Base-by-base conservation (phyloP, 148 eudicot species). In the Nepenthes gracilis region DNA sequence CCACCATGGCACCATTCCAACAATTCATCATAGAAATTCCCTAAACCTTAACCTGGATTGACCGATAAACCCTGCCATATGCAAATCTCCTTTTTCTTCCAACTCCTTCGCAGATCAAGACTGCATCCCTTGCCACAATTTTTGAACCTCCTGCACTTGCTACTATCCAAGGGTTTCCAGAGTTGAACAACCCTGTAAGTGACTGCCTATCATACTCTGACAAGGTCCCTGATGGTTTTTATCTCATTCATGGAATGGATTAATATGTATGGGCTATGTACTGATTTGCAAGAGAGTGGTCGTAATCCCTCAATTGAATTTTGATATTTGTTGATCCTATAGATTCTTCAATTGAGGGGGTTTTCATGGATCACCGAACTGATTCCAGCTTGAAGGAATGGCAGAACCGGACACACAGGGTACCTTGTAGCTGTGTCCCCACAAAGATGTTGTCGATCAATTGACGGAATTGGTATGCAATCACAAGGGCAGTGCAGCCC, bases 131-230 rank as follows among this genome's bases (percentile, higher is more conserved):
- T n/a, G n/a, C n/a, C n/a, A n/a, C n/a, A n/a, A n/a, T n/a, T n/a
- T n/a, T n/a, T n/a, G n/a, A n/a, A n/a, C n/a, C n/a, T n/a, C n/a
- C n/a, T n/a, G n/a, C n/a, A n/a, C n/a, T n/a, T n/a, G n/a, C n/a
- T n/a, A n/a, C n/a, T n/a, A n/a, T n/a, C n/a, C n/a, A n/a, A n/a
- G n/a, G n/a, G n/a, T n/a, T n/a, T n/a, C n/a, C n/a, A n/a, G n/a
- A n/a, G n/a, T n/a, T n/a, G n/a, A n/a, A n/a, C n/a, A n/a, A n/a
- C n/a, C n/a, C n/a, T n/a, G 95, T 83, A 73, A 93, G 80, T 82
- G 95, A 96, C 53, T 88, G 91, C 75, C 77, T 88, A 56, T 93
- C 99, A 33, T 93, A 93, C 80, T 93, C 69, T n/a, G 96, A 88
- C 76, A 81, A 74, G 74, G 74, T 89, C 71, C 89, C 96, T 50